Percentiles rank a stretch among this genome's conserved stretches.
Evolutionary conservation across 2,329 filamentous ascomycete genomes (phyloP).

Genomic region (Neofusicoccum sp.): DNA sequence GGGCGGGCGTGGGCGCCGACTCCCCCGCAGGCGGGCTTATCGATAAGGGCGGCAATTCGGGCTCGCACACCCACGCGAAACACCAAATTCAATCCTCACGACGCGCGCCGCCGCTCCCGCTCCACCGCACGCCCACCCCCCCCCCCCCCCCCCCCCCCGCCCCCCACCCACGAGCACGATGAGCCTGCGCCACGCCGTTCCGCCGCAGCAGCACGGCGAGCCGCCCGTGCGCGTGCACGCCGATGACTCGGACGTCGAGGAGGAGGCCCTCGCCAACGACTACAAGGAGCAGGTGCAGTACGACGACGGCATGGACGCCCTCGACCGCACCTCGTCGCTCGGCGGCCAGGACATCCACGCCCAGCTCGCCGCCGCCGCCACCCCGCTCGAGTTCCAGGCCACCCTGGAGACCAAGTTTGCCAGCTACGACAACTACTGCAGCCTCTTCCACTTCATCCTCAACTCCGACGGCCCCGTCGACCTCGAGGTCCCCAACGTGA

Average conservation of each 20-base stretch:
- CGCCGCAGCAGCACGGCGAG: constrained; percentile 42
- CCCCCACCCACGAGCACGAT: constrained; percentile 25
- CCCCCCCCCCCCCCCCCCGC: background rate
- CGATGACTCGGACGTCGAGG: constrained; percentile 91
- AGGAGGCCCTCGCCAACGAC: constrained; percentile 92
- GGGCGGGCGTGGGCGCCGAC: background rate
- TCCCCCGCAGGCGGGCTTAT: constrained; percentile 1
- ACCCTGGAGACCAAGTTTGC: constrained; percentile 95
- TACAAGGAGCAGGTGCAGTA: constrained; percentile 94
- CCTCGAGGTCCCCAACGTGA: constrained; percentile 90
- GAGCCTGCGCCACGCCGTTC: constrained; percentile 38
- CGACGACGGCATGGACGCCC: constrained; percentile 78
- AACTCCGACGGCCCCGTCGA: constrained; percentile 99
- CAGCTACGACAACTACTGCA: constrained; percentile 99
- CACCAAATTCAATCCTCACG: constrained; percentile 20
- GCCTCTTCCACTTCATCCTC: constrained; percentile 97
- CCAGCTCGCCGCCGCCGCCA: constrained; percentile 84
- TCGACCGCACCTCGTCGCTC: constrained; percentile 64
- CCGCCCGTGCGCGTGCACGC: constrained; percentile 45
- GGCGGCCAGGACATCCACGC: constrained; percentile 91
- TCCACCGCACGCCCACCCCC: constrained; percentile 11
- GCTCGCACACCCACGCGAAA: constrained; percentile 19
- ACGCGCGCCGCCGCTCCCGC: constrained; percentile 16
- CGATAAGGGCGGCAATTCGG: constrained; percentile 12
- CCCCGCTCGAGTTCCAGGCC: constrained; percentile 93